Conservation (phyloP, 2,329 filamentous ascomycete genomes). For the Colletotrichum abscissum region DNA sequence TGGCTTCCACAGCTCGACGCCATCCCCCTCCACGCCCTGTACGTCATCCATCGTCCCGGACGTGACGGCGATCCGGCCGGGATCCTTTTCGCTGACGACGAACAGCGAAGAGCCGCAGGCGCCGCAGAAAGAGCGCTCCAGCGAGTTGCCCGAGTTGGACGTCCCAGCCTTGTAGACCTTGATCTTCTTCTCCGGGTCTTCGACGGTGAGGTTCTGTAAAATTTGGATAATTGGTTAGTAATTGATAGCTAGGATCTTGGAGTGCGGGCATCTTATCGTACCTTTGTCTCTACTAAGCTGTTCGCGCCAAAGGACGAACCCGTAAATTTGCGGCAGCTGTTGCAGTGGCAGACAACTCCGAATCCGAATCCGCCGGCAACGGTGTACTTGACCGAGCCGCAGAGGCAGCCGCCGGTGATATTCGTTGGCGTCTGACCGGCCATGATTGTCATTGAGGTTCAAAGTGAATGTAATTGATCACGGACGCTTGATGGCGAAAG, state of each 20-base stretch:
- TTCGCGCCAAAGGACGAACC: slow-evolving; percentile 8
- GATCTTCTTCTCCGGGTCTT: background rate
- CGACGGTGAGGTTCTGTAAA: background rate
- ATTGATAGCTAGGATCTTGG: no score
- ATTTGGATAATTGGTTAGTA: background rate
- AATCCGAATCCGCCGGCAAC: background rate
- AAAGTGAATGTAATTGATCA: background rate
- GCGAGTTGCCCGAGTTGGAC: background rate
- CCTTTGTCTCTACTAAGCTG: slow-evolving; percentile 2
- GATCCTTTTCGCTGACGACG: background rate
- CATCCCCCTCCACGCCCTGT: background rate
- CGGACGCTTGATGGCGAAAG: background rate
- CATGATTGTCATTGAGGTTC: background rate
- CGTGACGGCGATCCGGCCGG: background rate
- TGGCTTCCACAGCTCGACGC: background rate
- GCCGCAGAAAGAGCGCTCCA: slow-evolving; percentile 1
- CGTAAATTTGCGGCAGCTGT: slow-evolving; percentile 7
- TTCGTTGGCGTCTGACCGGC: background rate
- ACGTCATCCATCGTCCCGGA: slow-evolving; percentile 4
- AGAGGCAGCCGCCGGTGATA: background rate
- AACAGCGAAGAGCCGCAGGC: slow-evolving; percentile 3
- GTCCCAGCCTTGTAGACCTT: background rate
- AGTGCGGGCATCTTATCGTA: background rate
- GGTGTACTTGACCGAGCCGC: slow-evolving; percentile 3
- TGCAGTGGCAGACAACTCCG: slow-evolving; percentile 15